Conservation (phyloP, 1,139 yeast species). For the Geotrichum restrictum region DNA sequence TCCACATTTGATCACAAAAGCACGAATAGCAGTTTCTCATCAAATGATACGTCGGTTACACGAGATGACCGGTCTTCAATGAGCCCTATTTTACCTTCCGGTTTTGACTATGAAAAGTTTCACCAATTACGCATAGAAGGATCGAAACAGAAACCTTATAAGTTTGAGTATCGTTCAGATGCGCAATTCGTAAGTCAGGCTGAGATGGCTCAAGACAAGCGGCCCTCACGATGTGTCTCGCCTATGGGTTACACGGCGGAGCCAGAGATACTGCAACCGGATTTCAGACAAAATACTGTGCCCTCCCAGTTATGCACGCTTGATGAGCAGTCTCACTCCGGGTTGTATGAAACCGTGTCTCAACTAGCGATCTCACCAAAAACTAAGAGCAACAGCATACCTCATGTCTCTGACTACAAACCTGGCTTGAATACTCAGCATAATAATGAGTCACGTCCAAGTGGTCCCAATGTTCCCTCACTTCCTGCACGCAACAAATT, state of each 20-base stretch:
- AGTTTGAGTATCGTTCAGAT: conserved; percentile 4
- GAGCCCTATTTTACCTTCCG: conserved; percentile 2
- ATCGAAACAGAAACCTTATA: neutral
- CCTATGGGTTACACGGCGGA: neutral
- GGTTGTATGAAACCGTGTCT: neutral
- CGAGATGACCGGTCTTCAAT: neutral
- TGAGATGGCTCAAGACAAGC: neutral
- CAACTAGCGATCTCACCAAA: conserved; percentile 1
- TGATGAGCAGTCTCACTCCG: neutral
- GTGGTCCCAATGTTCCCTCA: neutral
- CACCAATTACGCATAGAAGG: neutral
- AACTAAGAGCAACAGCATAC: neutral
- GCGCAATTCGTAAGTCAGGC: neutral
- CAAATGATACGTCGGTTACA: conserved; percentile 4
- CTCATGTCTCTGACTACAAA: neutral
- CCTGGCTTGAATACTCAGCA: neutral
- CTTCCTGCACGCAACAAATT: neutral
- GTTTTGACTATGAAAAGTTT: conserved; percentile 5
- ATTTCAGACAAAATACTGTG: neutral
- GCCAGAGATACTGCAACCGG: neutral
- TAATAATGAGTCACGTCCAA: neutral
- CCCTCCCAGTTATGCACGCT: neutral
- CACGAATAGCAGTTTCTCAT: conserved; percentile 10
- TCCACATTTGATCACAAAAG: conserved; percentile 15
- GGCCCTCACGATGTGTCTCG: neutral